A percentile compares a stretch with the other conserved stretches of the same genome.
phyloP scores from a whole-genome alignment of 305 asterid genomes.

The Nicotiana rustica region DNA sequence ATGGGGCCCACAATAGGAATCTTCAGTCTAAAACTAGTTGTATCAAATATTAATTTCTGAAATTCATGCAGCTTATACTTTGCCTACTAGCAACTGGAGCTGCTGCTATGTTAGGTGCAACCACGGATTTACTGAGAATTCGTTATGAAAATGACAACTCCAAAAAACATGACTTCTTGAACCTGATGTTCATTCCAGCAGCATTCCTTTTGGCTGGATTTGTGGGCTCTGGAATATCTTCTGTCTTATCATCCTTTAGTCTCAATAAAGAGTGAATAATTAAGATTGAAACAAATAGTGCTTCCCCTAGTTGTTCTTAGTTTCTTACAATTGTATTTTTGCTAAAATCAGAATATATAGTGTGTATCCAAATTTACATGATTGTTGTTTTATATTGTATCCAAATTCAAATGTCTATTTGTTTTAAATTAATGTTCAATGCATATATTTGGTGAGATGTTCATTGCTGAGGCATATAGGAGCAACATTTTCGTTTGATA shows the following conservation, averaged over 20 bases:
- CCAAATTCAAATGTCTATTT: no score
- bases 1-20: no score
- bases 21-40: no score
- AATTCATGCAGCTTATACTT: constrained; percentile 36
- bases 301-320: not conserved
- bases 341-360: not conserved
- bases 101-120: constrained; percentile 53
- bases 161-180: constrained; percentile 8
- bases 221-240: constrained; percentile 23
- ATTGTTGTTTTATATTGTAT: not conserved
- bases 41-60: not conserved
- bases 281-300: not conserved
- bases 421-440: no score
- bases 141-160: not conserved
- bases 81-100: constrained; percentile 45
- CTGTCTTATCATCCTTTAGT: constrained; percentile 31
- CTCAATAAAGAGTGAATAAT: not conserved
- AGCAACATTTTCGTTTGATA: no score
- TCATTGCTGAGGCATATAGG: no score
- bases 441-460: no score
- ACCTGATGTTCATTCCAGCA: constrained; percentile 29
- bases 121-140: constrained; percentile 41
- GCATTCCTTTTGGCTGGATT: constrained; percentile 31
- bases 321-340: not conserved
- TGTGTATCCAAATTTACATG: not conserved